A percentile compares a stretch with the other conserved stretches of the same genome.
These are phyloP conservation scores for Colletotrichum aenigma DNA, from an alignment of 2,329 filamentous ascomycete species.

Conservation along the genomic window DNA sequence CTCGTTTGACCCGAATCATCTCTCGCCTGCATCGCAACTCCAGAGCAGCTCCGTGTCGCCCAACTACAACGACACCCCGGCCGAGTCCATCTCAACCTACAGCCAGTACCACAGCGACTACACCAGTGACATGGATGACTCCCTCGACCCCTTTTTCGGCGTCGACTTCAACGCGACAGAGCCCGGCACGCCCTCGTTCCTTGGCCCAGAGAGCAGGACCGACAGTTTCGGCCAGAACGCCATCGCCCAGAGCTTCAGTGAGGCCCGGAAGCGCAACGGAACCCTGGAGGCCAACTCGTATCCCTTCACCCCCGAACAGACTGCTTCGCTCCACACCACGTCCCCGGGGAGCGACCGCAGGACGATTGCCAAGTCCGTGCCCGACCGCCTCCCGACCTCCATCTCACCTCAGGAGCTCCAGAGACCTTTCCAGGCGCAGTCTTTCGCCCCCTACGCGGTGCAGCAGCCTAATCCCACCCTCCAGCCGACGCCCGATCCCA, in stretches of 20 bases:
- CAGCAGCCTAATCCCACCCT: constrained; percentile 26
- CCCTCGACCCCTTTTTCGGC: constrained; percentile 56
- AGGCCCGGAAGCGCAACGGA: constrained; percentile 7
- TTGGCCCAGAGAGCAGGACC: constrained; percentile 32
- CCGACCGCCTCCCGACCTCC: constrained; percentile 32
- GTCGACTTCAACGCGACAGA: constrained; percentile 50
- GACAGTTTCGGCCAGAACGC: constrained; percentile 20
- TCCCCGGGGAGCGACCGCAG: constrained; percentile 43
- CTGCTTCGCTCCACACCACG: constrained; percentile 50
- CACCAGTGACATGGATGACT: constrained; percentile 43
- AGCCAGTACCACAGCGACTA: constrained; percentile 57
- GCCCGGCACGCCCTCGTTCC: constrained; percentile 47
- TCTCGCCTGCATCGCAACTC: constrained; percentile 48
- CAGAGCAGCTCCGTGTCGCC: constrained; percentile 45
- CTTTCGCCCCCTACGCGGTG: constrained; percentile 30
- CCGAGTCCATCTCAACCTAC: constrained; percentile 49
- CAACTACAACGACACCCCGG: constrained; percentile 41
- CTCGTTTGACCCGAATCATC: constrained; percentile 39
- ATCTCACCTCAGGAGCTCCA: constrained; percentile 47
- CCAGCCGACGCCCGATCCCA: constrained; percentile 55
- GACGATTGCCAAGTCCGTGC: constrained; percentile 25
- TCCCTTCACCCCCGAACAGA: constrained; percentile 58
- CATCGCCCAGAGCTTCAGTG: neutral
- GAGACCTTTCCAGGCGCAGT: constrained; percentile 39
- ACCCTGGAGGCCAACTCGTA: constrained; percentile 32